These are phyloP conservation scores for Persicaria maculosa DNA, from an alignment of 148 eudicot species.

Conservation along the genomic window DNA sequence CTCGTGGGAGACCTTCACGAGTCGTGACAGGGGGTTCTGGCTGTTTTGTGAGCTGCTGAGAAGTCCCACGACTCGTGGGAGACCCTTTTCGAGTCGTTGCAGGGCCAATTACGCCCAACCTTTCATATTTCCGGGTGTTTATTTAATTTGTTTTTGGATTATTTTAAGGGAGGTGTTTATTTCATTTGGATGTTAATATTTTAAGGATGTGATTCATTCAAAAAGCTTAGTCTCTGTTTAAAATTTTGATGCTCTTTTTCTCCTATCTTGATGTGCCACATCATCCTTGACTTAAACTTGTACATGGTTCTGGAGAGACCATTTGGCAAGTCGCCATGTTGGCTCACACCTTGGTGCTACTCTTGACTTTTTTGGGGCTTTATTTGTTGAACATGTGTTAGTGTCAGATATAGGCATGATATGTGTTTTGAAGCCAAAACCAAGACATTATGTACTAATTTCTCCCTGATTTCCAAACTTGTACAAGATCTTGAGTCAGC, in stretches of 20 bases:
- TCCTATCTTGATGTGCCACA: not conserved
- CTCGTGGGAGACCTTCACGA: no score
- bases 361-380: not conserved
- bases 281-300: not conserved
- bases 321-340: not conserved
- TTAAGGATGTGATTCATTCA: not conserved
- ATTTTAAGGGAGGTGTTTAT: no score
- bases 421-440: not conserved
- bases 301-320: not conserved
- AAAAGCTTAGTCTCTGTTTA: not conserved
- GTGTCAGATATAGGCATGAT: not conserved
- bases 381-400: not conserved
- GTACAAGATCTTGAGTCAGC: not conserved
- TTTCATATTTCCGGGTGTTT: no score
- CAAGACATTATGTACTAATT: not conserved
- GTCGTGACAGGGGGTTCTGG: no score
- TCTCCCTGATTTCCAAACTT: slow-evolving; percentile 2
- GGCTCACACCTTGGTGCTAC: not conserved
- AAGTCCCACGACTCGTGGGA: no score
- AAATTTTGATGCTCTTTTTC: not conserved
- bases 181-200: no score
- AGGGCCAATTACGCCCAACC: no score
- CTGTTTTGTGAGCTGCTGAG: no score
- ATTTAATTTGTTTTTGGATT: no score
- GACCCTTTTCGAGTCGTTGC: no score